Evolutionary conservation across 1,139 yeast species (phyloP), one percentile per base, ranked within the genome.

Genomic region (Blastobotrys indianensis): DNA sequence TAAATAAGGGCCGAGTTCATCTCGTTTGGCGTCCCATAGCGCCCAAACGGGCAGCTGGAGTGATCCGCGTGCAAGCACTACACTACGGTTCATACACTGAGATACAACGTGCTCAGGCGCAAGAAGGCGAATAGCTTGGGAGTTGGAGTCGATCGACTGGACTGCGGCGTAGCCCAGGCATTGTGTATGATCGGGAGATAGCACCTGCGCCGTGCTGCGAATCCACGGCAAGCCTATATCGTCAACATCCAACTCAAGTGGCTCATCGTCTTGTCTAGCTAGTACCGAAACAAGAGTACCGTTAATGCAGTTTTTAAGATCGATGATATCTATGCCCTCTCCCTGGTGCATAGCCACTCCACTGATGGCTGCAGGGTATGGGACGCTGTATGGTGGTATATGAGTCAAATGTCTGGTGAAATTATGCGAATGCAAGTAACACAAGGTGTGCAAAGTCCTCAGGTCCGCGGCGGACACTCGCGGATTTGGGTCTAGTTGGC

Each of bases 21-120:
- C 25, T 16, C 45, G 46, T 11, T 29, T 37, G 25, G 25, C 37
- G 34, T 55, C 53, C 54, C 65, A 65, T 5, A 70, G 47, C 50
- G 67, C 76, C 63, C 69, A 69, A n/a, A 73, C 58, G 0, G 85
- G 84, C 2, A 76, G 60, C 42, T 80, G 85, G 1, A 87, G 77
- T 37, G 80, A 75, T 1, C 94, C 94, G 52, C 86, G 74, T 0
- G 79, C 72, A 1, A 86, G 50, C 0, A 83, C 49, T 41, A 80
- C 34, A 7, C 25, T 20, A 40, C 35, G 50, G 46, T 39, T 53
- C 39, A 35, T 38, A 20, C 34, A 54, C 30, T 64, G 49, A 15
- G 15, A 45, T 20, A 47, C 49, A 9, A 49, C 53, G 9, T 65
- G 54, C 1, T 63, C 47, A 0, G 94, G 87, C 0, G 84, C 66